These are phyloP conservation scores for Cytospora chrysosperma DNA, from an alignment of 2,329 filamentous ascomycete species.

Conservation along the genomic window DNA sequence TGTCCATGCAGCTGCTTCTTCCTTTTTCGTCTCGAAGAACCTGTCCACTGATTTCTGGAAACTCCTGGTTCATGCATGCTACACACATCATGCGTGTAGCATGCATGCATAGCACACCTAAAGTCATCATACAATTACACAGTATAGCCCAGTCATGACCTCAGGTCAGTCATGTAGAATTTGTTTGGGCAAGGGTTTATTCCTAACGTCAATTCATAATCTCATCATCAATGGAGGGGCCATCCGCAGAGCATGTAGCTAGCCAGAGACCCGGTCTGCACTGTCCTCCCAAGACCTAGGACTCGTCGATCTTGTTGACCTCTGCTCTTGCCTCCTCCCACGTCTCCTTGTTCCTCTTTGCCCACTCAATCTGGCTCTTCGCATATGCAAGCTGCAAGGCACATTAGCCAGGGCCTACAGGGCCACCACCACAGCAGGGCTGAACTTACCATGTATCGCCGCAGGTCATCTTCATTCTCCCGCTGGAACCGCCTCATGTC, in stretches of 20 bases:
- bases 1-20: not conserved
- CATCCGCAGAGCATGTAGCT: not conserved
- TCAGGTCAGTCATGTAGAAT: not conserved
- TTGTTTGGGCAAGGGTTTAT: not conserved
- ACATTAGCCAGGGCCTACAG: not conserved
- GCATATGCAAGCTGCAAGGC: constrained; percentile 76
- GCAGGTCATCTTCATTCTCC: constrained; percentile 93
- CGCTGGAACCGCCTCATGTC: constrained; percentile 90
- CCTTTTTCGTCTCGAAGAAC: not conserved
- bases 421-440: constrained; percentile 1
- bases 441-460: constrained; percentile 93
- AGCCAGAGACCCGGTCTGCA: not conserved
- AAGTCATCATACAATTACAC: constrained; percentile 25
- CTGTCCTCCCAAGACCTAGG: constrained; percentile 33
- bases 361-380: constrained; percentile 91
- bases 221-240: constrained; percentile 8
- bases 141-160: not conserved
- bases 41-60: not conserved
- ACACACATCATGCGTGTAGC: too few species aligned
- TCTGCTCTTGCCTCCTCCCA: constrained; percentile 90
- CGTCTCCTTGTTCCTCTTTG: constrained; percentile 82
- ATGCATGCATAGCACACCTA: too few species aligned
- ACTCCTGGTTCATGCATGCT: not conserved
- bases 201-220: constrained; percentile 7
- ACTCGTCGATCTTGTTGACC: constrained; percentile 80